Evolutionary conservation across 257 asterid genomes (phyloP).

Genomic region (Solanum commersonii): DNA sequence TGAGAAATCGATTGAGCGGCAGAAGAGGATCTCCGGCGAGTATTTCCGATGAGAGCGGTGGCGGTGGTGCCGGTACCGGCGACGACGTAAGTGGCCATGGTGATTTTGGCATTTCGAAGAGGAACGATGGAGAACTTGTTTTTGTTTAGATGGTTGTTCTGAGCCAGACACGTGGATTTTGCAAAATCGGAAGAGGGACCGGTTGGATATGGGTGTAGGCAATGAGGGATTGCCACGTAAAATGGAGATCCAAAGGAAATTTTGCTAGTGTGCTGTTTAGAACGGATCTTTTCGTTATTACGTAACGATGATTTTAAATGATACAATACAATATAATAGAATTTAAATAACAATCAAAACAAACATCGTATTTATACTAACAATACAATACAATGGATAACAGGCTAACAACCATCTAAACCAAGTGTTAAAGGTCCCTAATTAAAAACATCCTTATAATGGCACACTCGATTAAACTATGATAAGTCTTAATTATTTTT

Average conservation of each 20-base stretch:
- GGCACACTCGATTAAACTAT: too few relatives aligned
- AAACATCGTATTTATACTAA: too few relatives aligned
- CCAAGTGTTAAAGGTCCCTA: too few relatives aligned
- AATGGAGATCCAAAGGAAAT: neutral
- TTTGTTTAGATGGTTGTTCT: neutral
- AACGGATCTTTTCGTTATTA: too few relatives aligned
- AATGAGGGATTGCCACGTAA: neutral
- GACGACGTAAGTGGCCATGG: neutral
- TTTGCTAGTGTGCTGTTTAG: too few relatives aligned
- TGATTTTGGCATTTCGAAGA: neutral
- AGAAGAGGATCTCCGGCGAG: neutral
- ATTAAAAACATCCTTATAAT: too few relatives aligned
- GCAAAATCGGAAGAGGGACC: neutral
- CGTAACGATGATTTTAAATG: too few relatives aligned
- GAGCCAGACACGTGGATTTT: neutral
- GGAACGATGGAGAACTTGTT: neutral
- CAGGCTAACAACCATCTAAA: too few relatives aligned
- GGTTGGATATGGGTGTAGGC: fast-evolving
- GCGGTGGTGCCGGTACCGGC: neutral
- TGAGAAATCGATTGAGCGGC: neutral
- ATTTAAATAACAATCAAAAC: too few relatives aligned
- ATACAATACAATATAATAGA: too few relatives aligned
- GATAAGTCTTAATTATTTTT: too few relatives aligned
- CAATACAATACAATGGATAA: too few relatives aligned
- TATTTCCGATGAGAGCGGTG: neutral